phyloP scores from a whole-genome alignment of 2,329 filamentous ascomycete genomes.

The Arthroderma uncinatum region DNA sequence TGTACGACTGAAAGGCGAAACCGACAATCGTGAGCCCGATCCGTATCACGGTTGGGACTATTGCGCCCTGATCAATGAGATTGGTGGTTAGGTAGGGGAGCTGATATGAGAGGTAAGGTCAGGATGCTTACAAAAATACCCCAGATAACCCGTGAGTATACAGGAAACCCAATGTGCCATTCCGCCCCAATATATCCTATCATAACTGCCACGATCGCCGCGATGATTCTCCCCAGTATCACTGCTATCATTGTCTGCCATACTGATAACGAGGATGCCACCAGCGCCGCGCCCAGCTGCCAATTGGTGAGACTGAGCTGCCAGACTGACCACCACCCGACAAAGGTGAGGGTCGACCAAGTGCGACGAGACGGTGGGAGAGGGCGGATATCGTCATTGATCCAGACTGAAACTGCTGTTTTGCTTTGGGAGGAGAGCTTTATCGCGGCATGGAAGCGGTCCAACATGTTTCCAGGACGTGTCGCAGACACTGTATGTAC shows the following conservation, averaged over 20 bases:
- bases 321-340: conserved; percentile 40
- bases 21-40: conserved; percentile 30
- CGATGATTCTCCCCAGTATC: conserved; percentile 27
- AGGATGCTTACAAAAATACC: conserved; percentile 35
- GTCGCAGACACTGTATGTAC: not conserved
- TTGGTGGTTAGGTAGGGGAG: not conserved
- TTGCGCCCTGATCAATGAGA: not conserved
- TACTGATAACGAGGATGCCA: conserved; percentile 25
- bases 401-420: conserved; percentile 19
- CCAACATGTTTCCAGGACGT: not conserved
- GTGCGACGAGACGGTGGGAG: conserved; percentile 35
- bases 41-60: conserved; percentile 22
- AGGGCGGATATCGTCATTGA: conserved; percentile 43
- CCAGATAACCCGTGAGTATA: conserved; percentile 33
- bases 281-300: conserved; percentile 26
- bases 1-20: conserved; percentile 22
- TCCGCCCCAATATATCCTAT: conserved; percentile 31
- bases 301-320: conserved; percentile 32
- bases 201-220: conserved; percentile 28
- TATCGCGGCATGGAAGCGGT: not conserved
- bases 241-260: conserved; percentile 26
- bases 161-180: conserved; percentile 38
- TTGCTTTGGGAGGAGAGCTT: not conserved
- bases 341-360: conserved; percentile 35
- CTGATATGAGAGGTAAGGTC: conserved; percentile 18